Percentiles rank a stretch among this genome's conserved stretches.
Conservation (phyloP, 2,329 filamentous ascomycete genomes). For the Paecilomyces sp. region DNA sequence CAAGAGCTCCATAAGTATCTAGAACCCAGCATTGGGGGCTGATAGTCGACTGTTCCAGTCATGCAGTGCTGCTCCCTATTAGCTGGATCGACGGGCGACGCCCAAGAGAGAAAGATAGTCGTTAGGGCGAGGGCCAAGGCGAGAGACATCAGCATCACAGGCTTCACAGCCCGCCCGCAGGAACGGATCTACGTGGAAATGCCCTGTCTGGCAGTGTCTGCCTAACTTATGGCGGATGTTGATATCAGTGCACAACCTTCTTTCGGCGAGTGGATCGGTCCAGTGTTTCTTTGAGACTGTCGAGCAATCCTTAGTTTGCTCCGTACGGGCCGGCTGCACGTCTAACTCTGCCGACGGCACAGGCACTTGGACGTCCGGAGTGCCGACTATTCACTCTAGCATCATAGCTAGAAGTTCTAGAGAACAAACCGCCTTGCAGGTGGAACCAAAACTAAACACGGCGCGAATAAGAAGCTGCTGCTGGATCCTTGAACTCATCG, state of each 20-base stretch:
- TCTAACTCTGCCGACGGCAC: neutral
- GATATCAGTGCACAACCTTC: neutral
- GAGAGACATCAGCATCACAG: neutral
- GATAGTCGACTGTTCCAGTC: neutral
- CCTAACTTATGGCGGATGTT: neutral
- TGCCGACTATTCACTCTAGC: neutral
- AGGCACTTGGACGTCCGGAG: neutral
- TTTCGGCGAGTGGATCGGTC: neutral
- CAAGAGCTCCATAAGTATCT: neutral
- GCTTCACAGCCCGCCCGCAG: neutral
- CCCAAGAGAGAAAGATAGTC: neutral
- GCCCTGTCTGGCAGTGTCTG: neutral
- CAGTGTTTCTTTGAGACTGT: neutral
- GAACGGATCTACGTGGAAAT: neutral
- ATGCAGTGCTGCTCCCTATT: neutral
- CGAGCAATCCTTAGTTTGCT: neutral
- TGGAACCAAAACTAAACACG: neutral
- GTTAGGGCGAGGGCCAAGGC: neutral
- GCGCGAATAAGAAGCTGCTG: neutral
- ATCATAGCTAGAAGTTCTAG: neutral
- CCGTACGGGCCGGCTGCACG: neutral
- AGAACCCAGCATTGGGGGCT: slow-evolving; percentile 19
- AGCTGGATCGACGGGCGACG: neutral
- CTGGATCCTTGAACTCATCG: neutral
- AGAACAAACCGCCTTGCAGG: neutral